Evolutionary conservation across 768 basidiomycete genomes (phyloP), one percentile per base, ranked within the genome.

Genomic region (Lactifluus pinguis): DNA sequence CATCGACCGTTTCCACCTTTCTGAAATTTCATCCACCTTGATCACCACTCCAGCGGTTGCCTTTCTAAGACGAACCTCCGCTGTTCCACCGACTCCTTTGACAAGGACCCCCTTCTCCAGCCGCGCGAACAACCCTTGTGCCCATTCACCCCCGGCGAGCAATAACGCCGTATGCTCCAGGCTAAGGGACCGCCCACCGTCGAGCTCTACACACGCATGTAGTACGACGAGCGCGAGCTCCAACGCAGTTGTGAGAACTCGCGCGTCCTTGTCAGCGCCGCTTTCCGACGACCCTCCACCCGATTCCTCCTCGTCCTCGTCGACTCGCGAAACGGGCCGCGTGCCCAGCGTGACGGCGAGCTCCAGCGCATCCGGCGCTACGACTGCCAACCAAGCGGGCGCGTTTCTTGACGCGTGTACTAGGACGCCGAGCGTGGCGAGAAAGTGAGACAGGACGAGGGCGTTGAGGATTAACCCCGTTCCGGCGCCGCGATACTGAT

Each of bases 401-500:
- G 92, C 86, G 66, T 92, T 86, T 59, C 86, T 81, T 2, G 87
- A 83, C 1, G 92, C 88, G 70, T 98, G 87, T 15, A 91, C 80
- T 34, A 99, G 76, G 42, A 98, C 79, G 3, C 84, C 80, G 15
- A 95, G 73, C 4, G 94, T 87, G 49, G 80, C 77, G 54, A 98
- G 72, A 60, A 91, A 85, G 57, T 89, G 87, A 13, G 86, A 77
- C 21, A 98, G 78, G 0, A 90, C 80, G 57, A 91, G 69, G 2
- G 94, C 82, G 61, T 84, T 88, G 25, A 98, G 78, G 57, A 98
- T 79, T 65, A 95, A 80, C 0, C 89, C 90, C 0, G 90, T 86
- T 10, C 91, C 92, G 0, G 88, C 83, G 1, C 87, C 83, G 15
- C 79, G 79, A 68, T 90, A 92, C 55, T 77, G 77, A 45, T 79